Conservation (phyloP, 2,329 filamentous ascomycete species). For the Hirsutella rhossiliensis region DNA sequence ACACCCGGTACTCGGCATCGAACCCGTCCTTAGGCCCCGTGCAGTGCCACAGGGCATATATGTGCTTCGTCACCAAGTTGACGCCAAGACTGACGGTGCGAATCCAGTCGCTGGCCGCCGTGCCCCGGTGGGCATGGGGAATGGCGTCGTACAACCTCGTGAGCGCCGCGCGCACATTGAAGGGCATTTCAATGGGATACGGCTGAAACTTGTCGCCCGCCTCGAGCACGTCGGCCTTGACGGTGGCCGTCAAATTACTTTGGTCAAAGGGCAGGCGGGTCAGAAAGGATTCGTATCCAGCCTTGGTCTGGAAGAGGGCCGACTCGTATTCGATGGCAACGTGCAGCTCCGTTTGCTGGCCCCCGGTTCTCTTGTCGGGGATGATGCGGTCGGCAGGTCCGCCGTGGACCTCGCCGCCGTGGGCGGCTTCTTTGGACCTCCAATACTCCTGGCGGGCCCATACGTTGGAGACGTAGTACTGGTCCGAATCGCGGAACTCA, state of each 20-base stretch:
- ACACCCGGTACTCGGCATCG: slow-evolving; percentile 17
- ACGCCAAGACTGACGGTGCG: slow-evolving; percentile 18
- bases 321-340: slow-evolving; percentile 28
- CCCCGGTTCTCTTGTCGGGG: slow-evolving; percentile 8
- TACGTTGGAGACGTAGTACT: slow-evolving; percentile 29
- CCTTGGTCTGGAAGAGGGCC: slow-evolving; percentile 25
- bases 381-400: slow-evolving; percentile 10
- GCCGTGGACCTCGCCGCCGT: slow-evolving; percentile 7
- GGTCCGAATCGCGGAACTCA: slow-evolving; percentile 25
- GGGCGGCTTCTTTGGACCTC: slow-evolving; percentile 16
- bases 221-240: slow-evolving; percentile 13
- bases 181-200: slow-evolving; percentile 19
- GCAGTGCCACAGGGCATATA: slow-evolving; percentile 25
- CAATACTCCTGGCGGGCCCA: slow-evolving; percentile 30
- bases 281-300: slow-evolving; percentile 21
- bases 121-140: slow-evolving; percentile 12
- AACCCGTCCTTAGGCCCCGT: slow-evolving; percentile 23
- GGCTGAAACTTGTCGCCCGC: slow-evolving; percentile 15
- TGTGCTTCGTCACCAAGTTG: slow-evolving; percentile 23
- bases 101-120: slow-evolving; percentile 18
- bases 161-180: slow-evolving; percentile 15
- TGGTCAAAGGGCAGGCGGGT: slow-evolving; percentile 19
- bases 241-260: slow-evolving; percentile 10
- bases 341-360: slow-evolving; percentile 19
- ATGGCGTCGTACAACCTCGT: slow-evolving; percentile 18